Percentiles rank a stretch among this genome's conserved stretches.
These are phyloP conservation scores for Boletus barrowsii DNA, from an alignment of 768 basidiomycete genomes.

Conservation along the genomic window DNA sequence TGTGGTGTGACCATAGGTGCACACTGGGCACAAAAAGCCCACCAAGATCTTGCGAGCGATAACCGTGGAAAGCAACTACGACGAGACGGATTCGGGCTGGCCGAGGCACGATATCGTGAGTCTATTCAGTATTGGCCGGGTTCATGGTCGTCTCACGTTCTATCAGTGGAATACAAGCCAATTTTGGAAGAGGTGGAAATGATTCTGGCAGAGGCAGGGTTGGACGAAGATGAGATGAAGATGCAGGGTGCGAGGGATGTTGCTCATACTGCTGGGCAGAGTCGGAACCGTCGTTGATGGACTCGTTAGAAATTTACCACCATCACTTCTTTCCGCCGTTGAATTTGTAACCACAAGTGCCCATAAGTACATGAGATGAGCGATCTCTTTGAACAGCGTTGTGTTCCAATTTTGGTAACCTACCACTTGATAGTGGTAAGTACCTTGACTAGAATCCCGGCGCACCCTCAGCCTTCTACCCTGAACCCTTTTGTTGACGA, in stretches of 20 bases:
- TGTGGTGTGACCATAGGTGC: conserved; percentile 45
- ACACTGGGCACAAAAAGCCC: conserved; percentile 77
- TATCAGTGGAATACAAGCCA: conserved; percentile 73
- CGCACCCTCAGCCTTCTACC: background rate
- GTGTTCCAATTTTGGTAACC: background rate
- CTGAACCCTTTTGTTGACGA: conserved; percentile 16
- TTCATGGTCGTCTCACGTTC: background rate
- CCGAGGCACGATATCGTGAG: conserved; percentile 68
- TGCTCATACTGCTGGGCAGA: conserved; percentile 40
- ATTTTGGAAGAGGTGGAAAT: conserved; percentile 78
- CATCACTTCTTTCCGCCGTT: no score
- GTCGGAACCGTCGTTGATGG: conserved; percentile 45
- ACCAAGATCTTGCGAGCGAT: conserved; percentile 46
- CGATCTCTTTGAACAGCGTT: no score
- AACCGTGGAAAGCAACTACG: conserved; percentile 77
- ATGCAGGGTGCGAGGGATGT: conserved; percentile 46
- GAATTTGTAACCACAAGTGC: no score
- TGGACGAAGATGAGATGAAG: conserved; percentile 81
- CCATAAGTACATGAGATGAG: no score
- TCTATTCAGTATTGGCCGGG: background rate
- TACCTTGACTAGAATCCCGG: background rate
- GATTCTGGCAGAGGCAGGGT: conserved; percentile 77
- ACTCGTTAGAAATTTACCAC: no score
- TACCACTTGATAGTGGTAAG: no score
- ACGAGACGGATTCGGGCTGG: conserved; percentile 73